A percentile compares a stretch with the other conserved stretches of the same genome.
phyloP scores from a whole-genome alignment of 495 filamentous ascomycete species.

The Diplogelasinospora grovesii region DNA sequence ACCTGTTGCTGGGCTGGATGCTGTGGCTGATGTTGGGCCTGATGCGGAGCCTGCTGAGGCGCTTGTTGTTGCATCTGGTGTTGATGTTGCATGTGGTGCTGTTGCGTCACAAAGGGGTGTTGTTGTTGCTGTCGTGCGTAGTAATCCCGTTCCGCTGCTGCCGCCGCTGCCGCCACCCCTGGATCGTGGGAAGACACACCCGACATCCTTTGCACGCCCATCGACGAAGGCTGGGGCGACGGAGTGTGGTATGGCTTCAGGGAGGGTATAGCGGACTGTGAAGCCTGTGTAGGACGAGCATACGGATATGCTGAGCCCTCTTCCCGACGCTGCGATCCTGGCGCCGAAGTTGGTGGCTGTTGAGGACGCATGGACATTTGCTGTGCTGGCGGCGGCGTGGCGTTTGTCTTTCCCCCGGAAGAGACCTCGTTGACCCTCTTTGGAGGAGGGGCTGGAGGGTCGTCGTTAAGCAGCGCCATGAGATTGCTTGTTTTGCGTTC shows the following conservation, averaged over 20 bases:
- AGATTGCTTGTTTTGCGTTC: constrained; percentile 42
- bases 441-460: constrained; percentile 34
- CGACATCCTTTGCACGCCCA: constrained; percentile 29
- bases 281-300: constrained; percentile 26
- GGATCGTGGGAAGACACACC: constrained; percentile 27
- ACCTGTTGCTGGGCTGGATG: constrained; percentile 16
- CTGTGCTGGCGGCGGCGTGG: constrained; percentile 42
- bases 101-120: constrained; percentile 28
- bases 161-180: constrained; percentile 9
- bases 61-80: constrained; percentile 37
- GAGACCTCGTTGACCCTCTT: constrained; percentile 38
- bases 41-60: constrained; percentile 18
- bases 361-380: constrained; percentile 30
- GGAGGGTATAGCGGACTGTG: constrained; percentile 39
- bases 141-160: constrained; percentile 33
- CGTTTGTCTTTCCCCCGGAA: constrained; percentile 26
- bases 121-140: constrained; percentile 31
- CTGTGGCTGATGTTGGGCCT: constrained; percentile 1
- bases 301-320: constrained; percentile 30
- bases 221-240: constrained; percentile 35
- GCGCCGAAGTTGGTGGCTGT: constrained; percentile 22
- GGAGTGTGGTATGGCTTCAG: constrained; percentile 40
- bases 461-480: constrained; percentile 45
- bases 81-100: constrained; percentile 34
- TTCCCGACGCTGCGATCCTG: constrained; percentile 32